Base-by-base conservation (phyloP, 148 eudicot genomes). In the Vaccinium myrtillus region DNA sequence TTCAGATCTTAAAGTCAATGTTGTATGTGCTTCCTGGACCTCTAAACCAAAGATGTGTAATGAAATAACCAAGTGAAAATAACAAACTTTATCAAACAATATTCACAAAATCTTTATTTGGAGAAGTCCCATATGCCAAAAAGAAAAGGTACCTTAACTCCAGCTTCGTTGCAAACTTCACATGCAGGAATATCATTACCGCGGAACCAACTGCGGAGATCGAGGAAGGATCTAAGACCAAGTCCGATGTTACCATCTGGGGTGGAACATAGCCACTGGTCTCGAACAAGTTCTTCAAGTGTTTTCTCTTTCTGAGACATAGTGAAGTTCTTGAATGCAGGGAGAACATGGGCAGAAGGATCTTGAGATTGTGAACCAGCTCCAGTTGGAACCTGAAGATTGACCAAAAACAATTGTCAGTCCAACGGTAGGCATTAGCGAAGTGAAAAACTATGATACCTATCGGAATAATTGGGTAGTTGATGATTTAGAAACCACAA, bases 121-220 rank as follows among this genome's bases (percentile, higher is more conserved):
- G 39, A 78, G 43, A 83, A 82, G 36, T 25, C 55, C 61, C 83
- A 53, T 46, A 51, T 30, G 69, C 13, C 1, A 51, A 83, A 23
- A 59, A 5, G 65, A 82, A 19, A 73, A 21, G 50, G 82, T 59
- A 95, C 98, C 99, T 95, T 97, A 78, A 97, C 86, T 23, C 92
- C 96, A 87, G 98, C 98, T 88, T 97, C 99, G 80, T 97, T 97
- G 92, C 99, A 97, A 79, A 92, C 93, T 75, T 91, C 95, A 86
- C 99, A 97, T 32, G 91, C 86, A 83, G 96, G 93, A 82, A 97
- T 91, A 76, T 95, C 99, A 85, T 91, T 94, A 74, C 81, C 81
- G 79, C 88, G 95, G 84, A 97, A 97, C 99, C 99, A 97, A 90
- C 98, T 90, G 75, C 99, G 95, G 73, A 95, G 93, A 90, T 97